These are phyloP conservation scores for Podila epigama DNA, from an alignment of 192 early-diverging fungal species.

Conservation along the genomic window DNA sequence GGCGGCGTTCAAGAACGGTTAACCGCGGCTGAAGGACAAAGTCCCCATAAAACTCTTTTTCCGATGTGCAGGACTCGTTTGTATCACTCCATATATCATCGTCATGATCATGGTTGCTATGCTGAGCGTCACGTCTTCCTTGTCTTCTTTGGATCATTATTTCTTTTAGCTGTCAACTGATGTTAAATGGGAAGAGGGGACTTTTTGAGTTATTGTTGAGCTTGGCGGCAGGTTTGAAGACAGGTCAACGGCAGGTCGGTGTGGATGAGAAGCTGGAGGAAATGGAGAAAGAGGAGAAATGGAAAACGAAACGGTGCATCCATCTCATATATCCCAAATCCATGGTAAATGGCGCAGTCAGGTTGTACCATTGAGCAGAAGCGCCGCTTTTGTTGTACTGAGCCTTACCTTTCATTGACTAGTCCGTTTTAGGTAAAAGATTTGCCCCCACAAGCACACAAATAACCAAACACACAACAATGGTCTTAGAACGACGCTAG, in stretches of 20 bases:
- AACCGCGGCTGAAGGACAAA: neutral
- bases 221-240: neutral
- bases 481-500: no score
- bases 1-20: neutral
- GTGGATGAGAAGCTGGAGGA: neutral
- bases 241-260: neutral
- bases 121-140: no score
- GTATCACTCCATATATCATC: neutral
- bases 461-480: no score
- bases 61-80: no score
- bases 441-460: no score
- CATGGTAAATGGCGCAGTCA: no score
- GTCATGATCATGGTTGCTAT: neutral
- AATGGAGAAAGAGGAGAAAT: neutral
- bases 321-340: no score
- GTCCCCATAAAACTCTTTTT: neutral
- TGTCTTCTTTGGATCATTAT: neutral
- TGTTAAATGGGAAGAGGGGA: neutral
- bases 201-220: neutral
- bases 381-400: no score
- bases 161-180: neutral
- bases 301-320: neutral
- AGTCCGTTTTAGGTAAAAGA: no score
- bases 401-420: no score
- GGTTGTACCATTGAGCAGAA: no score